Base-by-base conservation (phyloP, 768 basidiomycete genomes). In the Russula olivacea region DNA sequence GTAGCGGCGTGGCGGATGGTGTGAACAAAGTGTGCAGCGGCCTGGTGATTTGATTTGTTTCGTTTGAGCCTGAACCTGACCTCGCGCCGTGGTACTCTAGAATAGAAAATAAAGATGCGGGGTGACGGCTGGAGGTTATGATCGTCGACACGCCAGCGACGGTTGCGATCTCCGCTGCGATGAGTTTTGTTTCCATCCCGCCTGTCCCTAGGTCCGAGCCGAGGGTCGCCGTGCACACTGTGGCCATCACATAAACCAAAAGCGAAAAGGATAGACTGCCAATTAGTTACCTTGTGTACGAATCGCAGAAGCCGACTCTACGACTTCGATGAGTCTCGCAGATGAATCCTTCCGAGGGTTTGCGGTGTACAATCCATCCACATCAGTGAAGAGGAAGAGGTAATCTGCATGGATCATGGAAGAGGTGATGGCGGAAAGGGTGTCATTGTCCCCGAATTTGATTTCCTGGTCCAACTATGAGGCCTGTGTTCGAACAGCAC, bases 371-470 rank as follows among this genome's bases (percentile, higher is more conserved):
- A 99, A 74, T 4, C 93, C 92, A 64, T 98, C 94, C 5, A 99
- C 97, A 68, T 99, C 97, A 2, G 97, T 99, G 41, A 98, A 77
- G 3, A 99, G 81, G 74, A 98, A 98, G 12, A 98, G 84, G 72
- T 94, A 99, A 74, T 98, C 96, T 19, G 97, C 97, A 67, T 96
- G 92, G 28, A 98, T 88, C 91, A 99, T 98, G 8, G 92, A 91
- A 4, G 94, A 88, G 0, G 97, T 95, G 63, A 99, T 95, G 21
- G 97, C 97, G 45, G 96, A 98, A 19, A 99, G 78, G 0, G 96
- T 98, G 73, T 99, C 97, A 73, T 98, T 98, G 76, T 98, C 97
- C 53, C 97, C 97, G 68, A 99, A 99, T 90, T 94, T 96, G 66
- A 99, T 98, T 88, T 99, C 97, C 93, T 95, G 70, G 10, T 32